Evolutionary conservation across 164 flowering plant species (phyloP), one percentile per base, ranked within the genome.

Genomic region (Aristolochia fimbriata): DNA sequence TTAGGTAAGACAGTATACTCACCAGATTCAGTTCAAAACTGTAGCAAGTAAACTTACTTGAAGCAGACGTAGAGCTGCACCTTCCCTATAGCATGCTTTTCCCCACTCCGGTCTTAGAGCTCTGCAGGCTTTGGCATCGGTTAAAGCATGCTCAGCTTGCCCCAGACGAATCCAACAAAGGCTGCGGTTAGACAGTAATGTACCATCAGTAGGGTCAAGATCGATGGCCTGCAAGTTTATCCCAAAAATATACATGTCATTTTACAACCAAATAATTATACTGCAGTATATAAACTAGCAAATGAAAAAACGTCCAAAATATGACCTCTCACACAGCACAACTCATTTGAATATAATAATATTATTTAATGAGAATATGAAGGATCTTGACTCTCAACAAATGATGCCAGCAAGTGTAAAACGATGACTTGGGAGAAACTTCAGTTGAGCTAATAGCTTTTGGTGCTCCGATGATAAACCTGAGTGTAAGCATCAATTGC

Each of bases 401-500:
- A 6, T 37, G 43, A 37, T 37, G 43, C 8, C 9, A 37, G 7
- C 7, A 31, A 7, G 37, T 31, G 7, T 31, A 31, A 31, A 31
- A 31, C 37, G 5, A 3, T 3, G 37, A 31, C 37, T 31, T 31
- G 3, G 37, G 37, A 37, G 43, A 37, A 37, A 37, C 4, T 37
- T 37, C 9, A 37, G 43, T 37, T 37, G 43, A 37, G 9, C 10
- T 37, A 37, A 37, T 37, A 37, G 43, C 9, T 37, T 7, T 37
- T 31, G 3, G 12, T 7, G 43, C 8, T 37, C 12, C 8, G 11
- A 22, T 17, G 22, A 33, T 55, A 13, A 37, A 90, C 99, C 84
- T 93, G 99, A 47, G 99, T 83, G 70, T 93, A 93, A 27, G 95
- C 88, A 80, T 93, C 89, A 21, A 93, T 64, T 62, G 99, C 99